These are phyloP conservation scores for Aspergillus jensenii DNA, from an alignment of 2,329 filamentous ascomycete species.

Conservation along the genomic window DNA sequence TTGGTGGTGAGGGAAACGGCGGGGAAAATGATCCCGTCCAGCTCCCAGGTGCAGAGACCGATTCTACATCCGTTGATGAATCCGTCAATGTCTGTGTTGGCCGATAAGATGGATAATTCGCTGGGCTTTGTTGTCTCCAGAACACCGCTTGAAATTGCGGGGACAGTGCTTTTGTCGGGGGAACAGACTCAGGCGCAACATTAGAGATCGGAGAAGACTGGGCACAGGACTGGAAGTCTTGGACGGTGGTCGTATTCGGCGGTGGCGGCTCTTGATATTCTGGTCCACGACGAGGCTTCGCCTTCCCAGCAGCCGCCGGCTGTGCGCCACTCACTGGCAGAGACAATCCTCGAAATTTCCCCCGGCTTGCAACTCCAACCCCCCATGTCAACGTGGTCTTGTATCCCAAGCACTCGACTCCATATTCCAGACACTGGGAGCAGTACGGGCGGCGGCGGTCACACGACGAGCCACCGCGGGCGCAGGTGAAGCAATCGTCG, in stretches of 20 bases:
- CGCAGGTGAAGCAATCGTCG: slow-evolving; percentile 93
- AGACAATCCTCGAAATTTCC: slow-evolving; percentile 87
- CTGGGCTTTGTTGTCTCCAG: neutral
- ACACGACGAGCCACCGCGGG: slow-evolving; percentile 79
- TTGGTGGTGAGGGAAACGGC: neutral
- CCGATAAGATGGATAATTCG: neutral
- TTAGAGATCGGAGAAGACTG: slow-evolving; percentile 11
- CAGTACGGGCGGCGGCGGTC: slow-evolving; percentile 92
- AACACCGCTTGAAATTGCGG: neutral
- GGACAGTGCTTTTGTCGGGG: neutral
- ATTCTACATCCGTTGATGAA: neutral
- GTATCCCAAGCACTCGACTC: slow-evolving; percentile 92
- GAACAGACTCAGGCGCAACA: slow-evolving; percentile 9
- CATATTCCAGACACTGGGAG: slow-evolving; percentile 86
- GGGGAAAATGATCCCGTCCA: neutral
- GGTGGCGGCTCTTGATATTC: neutral
- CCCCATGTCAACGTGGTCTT: slow-evolving; percentile 97
- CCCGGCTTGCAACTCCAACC: slow-evolving; percentile 89
- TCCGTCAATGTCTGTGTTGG: neutral
- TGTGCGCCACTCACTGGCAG: slow-evolving; percentile 59
- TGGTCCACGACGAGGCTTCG: slow-evolving; percentile 12
- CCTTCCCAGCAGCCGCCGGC: slow-evolving; percentile 30
- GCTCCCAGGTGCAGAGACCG: neutral
- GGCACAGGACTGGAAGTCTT: neutral
- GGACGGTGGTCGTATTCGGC: neutral